Evolutionary conservation across 306 rosid genomes (phyloP), one percentile per base, ranked within the genome.

Genomic region (Cyclanthera cordifolia): DNA sequence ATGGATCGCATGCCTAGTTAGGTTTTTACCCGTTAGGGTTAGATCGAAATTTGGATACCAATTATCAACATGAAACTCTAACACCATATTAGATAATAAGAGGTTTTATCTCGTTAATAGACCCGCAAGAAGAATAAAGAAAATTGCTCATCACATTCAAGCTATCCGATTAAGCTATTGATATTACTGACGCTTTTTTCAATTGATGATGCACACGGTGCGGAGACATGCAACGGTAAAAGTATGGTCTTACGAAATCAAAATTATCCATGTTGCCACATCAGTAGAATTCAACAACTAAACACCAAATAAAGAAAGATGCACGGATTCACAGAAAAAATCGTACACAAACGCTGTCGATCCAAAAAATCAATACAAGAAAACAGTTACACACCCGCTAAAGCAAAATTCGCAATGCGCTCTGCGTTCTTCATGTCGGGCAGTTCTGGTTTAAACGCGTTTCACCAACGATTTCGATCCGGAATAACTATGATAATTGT

Each of bases 391-490:
- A 96, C 77, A 92, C 98, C 98, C 76, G 90, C 83, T 77, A 92
- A 79, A 52, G 95, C 96, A 50, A 92, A 78, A 87, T 87, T 89
- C 50, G 96, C 96, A 71, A 92, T 46, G 60, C 96, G 93, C 73
- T 89, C 96, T 1, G 77, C 82, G 80, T 77, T 89, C 85, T 84
- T 89, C 98, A 92, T 92, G 74, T 65, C 50, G 64, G 71, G 63
- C 53, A 41, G 54, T 66, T 37, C 68, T 34, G 55, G 58, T 24
- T 51, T 51, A 53, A 28, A 54, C 52, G 78, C 20, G n/a, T n/a
- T n/a, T n/a, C n/a, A n/a, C n/a, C n/a, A n/a, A n/a, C n/a, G n/a
- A n/a, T 49, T 17, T 58, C 67, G 82, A 86, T 86, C 84, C 69
- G 53, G 27, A 54, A 21, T 53, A 60, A 79, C 80, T 69, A 50